Base-by-base conservation (phyloP, 371 early-diverging fungal genomes). In the Mucor circinelloides region DNA sequence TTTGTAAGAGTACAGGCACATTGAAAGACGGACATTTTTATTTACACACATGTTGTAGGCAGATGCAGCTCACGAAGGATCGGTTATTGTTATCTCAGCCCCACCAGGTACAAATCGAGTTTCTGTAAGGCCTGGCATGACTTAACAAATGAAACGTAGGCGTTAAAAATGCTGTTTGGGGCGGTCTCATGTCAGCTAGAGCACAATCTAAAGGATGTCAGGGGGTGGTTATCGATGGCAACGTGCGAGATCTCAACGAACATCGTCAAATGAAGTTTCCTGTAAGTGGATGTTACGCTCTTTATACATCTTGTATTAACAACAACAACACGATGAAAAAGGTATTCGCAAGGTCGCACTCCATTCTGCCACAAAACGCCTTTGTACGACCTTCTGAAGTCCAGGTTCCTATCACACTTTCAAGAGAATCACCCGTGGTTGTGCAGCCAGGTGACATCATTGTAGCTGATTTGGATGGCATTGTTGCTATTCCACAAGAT, bases 381-480 rank as follows among this genome's bases (percentile, higher is more conserved):
- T 90, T 87, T 60, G 83, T 87, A n/a, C 81, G 91, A 55, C 86
- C 89, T 7, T 81, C 89, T 6, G 74, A 80, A 15, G 72, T 93
- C 21, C 86, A 91, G 58, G 82, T 83, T 28, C 87, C 91, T 8
- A 72, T 92, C 59, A 80, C 77, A 50, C 71, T 93, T 68, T 79
- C 83, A 2, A 75, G 74, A 28, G 64, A 44, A 34, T 85, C 80
- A 31, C 85, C 86, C 6, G 77, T 86, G 21, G 78, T 84, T 6
- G 82, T 91, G 21, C 70, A 80, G 28, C 83, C 91, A 4, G 89
- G 90, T 31, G 95, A 95, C 64, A 81, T 91, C 55, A 86, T 95
- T 61, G 86, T 93, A 5, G 95, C 87, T 2, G 95, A 95, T 79
- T 64, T 87, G 15, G 90, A 95, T 71, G 95, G 95, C 0, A 89